Evolutionary conservation across 108 stramenopile genomes (phyloP).

Genomic region (Fistulifera solaris): DNA sequence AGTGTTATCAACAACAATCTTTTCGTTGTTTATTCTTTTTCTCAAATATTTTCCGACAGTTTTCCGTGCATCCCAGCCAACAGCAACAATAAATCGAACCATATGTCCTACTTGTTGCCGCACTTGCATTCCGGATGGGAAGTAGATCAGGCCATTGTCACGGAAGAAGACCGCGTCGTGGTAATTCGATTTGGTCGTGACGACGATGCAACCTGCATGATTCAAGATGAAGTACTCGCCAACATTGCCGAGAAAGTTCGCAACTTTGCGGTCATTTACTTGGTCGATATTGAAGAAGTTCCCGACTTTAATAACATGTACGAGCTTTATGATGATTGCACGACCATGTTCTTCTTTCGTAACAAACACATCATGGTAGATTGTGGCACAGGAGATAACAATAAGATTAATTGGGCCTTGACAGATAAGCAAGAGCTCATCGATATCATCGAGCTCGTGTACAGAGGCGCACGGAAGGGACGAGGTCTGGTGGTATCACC

Average conservation of each 20-base stretch:
- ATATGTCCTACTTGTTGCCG: slow-evolving; percentile 90
- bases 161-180: slow-evolving; percentile 97
- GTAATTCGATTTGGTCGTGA: slow-evolving; percentile 98
- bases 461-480: slow-evolving; percentile 94
- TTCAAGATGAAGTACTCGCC: slow-evolving; percentile 91
- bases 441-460: slow-evolving; percentile 98
- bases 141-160: slow-evolving; percentile 98
- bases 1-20: no score
- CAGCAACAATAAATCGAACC: neutral
- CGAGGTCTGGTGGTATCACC: slow-evolving; percentile 95
- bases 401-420: slow-evolving; percentile 98
- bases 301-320: slow-evolving; percentile 99
- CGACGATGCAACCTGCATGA: slow-evolving; percentile 91
- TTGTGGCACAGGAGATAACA: slow-evolving; percentile 98
- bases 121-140: slow-evolving; percentile 96
- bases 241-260: slow-evolving; percentile 95
- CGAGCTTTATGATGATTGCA: slow-evolving; percentile 95
- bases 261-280: slow-evolving; percentile 96
- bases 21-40: no score
- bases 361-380: slow-evolving; percentile 99
- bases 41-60: no score
- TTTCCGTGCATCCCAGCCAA: no score
- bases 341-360: slow-evolving; percentile 98
- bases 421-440: slow-evolving; percentile 97
- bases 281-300: slow-evolving; percentile 97